Conservation (phyloP, 2,329 filamentous ascomycete genomes). For the Pseudodiploospora longispora region DNA sequence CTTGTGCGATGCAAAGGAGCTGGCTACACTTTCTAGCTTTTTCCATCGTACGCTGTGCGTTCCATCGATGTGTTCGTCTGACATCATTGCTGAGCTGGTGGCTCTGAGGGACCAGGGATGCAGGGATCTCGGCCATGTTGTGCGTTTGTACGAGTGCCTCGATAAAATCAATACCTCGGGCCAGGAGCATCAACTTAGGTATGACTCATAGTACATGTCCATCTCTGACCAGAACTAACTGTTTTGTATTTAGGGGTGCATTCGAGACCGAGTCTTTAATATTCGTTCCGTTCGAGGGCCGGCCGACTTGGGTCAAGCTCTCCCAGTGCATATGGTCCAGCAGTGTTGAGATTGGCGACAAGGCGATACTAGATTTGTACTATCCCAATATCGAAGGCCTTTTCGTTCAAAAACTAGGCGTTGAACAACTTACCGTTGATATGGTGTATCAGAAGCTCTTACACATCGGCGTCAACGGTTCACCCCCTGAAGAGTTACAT, state of each 20-base stretch:
- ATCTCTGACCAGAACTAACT: not conserved
- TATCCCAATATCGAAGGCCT: conserved; percentile 22
- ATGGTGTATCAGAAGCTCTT: conserved; percentile 26
- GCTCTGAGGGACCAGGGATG: conserved; percentile 1
- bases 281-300: conserved; percentile 1
- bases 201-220: not conserved
- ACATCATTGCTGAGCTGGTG: conserved; percentile 1
- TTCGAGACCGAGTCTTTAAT: conserved; percentile 10
- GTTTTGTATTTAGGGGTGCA: not conserved
- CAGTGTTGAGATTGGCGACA: conserved; percentile 19
- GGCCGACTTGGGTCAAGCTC: conserved; percentile 17
- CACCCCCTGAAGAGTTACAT: conserved; percentile 17
- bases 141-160: conserved; percentile 1
- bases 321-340: conserved; percentile 27
- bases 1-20: not conserved
- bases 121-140: not conserved
- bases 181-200: not conserved
- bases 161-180: not conserved
- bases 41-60: conserved; percentile 4
- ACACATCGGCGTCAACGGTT: conserved; percentile 6
- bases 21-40: conserved; percentile 1
- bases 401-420: conserved; percentile 21
- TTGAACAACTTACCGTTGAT: conserved; percentile 18
- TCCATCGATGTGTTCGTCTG: not conserved
- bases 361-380: conserved; percentile 16